phyloP scores from a whole-genome alignment of 768 basidiomycete genomes.

The Kwoniella shandongensis region DNA sequence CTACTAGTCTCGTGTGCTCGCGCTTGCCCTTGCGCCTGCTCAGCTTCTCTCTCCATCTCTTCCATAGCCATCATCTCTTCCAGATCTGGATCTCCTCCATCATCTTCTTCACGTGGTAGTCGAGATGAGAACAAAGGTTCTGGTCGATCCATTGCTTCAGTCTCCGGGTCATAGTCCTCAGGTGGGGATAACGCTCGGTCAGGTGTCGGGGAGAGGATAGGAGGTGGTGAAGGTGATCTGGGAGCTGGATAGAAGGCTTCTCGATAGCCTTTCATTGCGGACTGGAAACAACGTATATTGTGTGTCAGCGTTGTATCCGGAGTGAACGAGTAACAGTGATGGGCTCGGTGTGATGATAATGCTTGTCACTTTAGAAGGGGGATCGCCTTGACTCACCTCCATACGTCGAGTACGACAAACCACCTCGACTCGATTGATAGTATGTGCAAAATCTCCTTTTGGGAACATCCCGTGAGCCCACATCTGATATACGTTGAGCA shows the following conservation, averaged over 20 bases:
- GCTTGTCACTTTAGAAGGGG: neutral
- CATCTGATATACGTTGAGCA: constrained; percentile 83
- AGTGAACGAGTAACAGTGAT: constrained; percentile 57
- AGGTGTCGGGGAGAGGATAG: constrained; percentile 3
- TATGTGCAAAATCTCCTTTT: constrained; percentile 81
- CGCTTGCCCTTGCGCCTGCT: constrained; percentile 20
- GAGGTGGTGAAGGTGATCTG: constrained; percentile 28
- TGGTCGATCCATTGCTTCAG: constrained; percentile 16
- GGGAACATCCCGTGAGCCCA: constrained; percentile 95
- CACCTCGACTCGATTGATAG: constrained; percentile 79
- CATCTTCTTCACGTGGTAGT: constrained; percentile 53
- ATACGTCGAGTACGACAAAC: constrained; percentile 81
- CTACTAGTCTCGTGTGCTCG: too few species aligned
- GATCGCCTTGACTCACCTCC: constrained; percentile 63
- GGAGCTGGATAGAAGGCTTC: constrained; percentile 43
- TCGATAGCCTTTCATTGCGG: constrained; percentile 38
- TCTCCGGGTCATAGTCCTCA: constrained; percentile 17
- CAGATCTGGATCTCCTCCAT: constrained; percentile 56
- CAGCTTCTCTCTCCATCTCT: constrained; percentile 64
- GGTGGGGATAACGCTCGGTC: constrained; percentile 10
- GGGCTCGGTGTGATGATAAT: neutral
- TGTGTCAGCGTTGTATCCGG: too few species aligned
- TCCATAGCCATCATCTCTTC: constrained; percentile 63
- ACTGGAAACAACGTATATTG: constrained; percentile 14
- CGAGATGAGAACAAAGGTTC: constrained; percentile 57